Evolutionary conservation across 2,329 filamentous ascomycete species (phyloP).

Genomic region (Aspergillus aculeatinus): DNA sequence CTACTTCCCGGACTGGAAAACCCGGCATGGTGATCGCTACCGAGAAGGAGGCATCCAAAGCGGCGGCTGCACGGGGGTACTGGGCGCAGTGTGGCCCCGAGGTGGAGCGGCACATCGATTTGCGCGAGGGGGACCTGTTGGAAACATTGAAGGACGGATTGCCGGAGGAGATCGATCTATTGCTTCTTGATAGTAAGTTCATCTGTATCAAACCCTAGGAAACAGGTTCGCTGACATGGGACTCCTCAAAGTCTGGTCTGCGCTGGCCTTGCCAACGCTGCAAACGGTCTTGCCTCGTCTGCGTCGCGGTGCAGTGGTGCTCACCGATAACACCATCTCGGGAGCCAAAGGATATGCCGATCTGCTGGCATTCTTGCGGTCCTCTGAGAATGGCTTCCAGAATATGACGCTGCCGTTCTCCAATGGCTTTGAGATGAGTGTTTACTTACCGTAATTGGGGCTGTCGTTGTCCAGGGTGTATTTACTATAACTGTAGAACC

Average conservation of each 20-base stretch:
- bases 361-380: slow-evolving; percentile 47
- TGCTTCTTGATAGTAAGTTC: slow-evolving; percentile 63
- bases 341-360: slow-evolving; percentile 42
- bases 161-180: slow-evolving; percentile 51
- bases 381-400: slow-evolving; percentile 51
- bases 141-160: slow-evolving; percentile 55
- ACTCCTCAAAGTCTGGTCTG: slow-evolving; percentile 38
- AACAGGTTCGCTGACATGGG: too few relatives aligned
- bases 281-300: slow-evolving; percentile 37
- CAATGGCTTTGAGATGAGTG: slow-evolving; percentile 50
- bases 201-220: not conserved
- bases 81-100: slow-evolving; percentile 54
- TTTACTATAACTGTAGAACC: too few relatives aligned
- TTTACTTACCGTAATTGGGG: slow-evolving; percentile 30
- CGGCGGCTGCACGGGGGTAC: slow-evolving; percentile 49
- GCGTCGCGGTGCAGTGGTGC: slow-evolving; percentile 36
- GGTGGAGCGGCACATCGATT: slow-evolving; percentile 54
- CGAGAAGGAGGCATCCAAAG: slow-evolving; percentile 59
- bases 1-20: slow-evolving; percentile 33
- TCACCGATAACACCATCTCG: slow-evolving; percentile 40
- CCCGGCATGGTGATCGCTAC: slow-evolving; percentile 57
- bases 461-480: too few relatives aligned
- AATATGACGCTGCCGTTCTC: slow-evolving; percentile 51
- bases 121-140: slow-evolving; percentile 58
- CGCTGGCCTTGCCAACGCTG: slow-evolving; percentile 40